Evolutionary conservation across 2,329 filamentous ascomycete genomes (phyloP), one percentile per base, ranked within the genome.

Genomic region (Aspergillus thermomutatus): DNA sequence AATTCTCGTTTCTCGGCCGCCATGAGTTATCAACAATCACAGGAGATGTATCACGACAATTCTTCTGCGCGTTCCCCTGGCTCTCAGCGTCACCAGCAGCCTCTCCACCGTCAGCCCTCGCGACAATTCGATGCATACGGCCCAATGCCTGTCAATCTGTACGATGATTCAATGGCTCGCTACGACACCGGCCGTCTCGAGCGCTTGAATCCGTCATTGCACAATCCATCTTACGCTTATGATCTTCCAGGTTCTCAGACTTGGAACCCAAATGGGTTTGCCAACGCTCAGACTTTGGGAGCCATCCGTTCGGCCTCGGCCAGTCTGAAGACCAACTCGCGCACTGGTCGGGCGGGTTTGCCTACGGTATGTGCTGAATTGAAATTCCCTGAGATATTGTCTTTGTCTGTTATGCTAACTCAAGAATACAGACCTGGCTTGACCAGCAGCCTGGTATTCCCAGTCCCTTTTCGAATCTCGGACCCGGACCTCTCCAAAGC

Each of bases 241-340:
- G 90, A 92, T 68, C 85, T 86, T 70, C 78, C 79, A 57, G 76
- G 78, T n/a, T 81, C 83, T n/a, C 88, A 91, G 69, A 87, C 88
- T 21, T 96, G 92, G 92, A 90, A 87, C 72, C 87, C 91, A 52
- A 84, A 83, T 67, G 87, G 85, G 49, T 90, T 91, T 62, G 85
- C 86, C 54, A 87, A 82, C 64, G 83, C 83, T 65, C 83, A 82
- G 66, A 77, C 84, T 60, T 81, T 92, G 64, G 87, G 86, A 79
- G 83, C 65, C 75, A 82, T 70, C 77, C 87, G 67, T 71, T 86
- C 72, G 76, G 86, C 79, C 26, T 80, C 80, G 25, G 77, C 77
- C 57, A 79, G 82, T 62, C 76, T 83, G 69, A 86, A 85, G 74
- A 79, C 82, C 49, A 77, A 79, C 57, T 76, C 80, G 62, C 79